These are phyloP conservation scores for Articulospora tetracladia DNA, from an alignment of 495 filamentous ascomycete genomes.

Conservation along the genomic window DNA sequence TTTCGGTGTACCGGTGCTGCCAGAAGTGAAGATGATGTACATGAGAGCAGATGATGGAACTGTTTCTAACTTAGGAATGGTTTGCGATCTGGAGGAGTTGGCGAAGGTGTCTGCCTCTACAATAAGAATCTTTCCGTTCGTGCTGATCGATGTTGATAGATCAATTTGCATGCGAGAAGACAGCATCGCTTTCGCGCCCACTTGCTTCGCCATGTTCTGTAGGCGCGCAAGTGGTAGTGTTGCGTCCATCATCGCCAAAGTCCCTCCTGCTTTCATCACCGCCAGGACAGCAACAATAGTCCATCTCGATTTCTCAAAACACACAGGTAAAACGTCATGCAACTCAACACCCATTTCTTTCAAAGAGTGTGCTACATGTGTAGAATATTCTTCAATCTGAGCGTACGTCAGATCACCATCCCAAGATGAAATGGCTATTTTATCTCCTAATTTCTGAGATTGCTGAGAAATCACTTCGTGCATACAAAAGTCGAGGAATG, in stretches of 20 bases:
- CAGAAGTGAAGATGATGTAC: slow-evolving; percentile 37
- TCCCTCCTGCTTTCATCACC: slow-evolving; percentile 37
- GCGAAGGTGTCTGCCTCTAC: neutral
- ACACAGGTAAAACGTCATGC: slow-evolving; percentile 12
- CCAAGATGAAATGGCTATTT: slow-evolving; percentile 22
- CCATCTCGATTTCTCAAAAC: slow-evolving; percentile 43
- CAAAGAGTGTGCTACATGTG: neutral
- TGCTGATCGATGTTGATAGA: neutral
- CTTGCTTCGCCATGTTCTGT: slow-evolving; percentile 5
- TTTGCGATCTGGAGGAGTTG: too few relatives aligned
- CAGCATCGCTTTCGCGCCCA: slow-evolving; percentile 4
- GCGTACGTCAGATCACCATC: slow-evolving; percentile 33
- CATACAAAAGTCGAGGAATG: slow-evolving; percentile 25
- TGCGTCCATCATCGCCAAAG: slow-evolving; percentile 48
- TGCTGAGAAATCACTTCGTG: slow-evolving; percentile 26
- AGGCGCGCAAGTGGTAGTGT: slow-evolving; percentile 22
- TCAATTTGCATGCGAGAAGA: neutral
- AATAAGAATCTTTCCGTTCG: neutral
- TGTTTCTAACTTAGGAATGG: neutral
- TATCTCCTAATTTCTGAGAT: slow-evolving; percentile 10
- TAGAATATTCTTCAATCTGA: slow-evolving; percentile 2
- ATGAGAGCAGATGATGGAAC: neutral
- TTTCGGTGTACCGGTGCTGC: slow-evolving; percentile 4
- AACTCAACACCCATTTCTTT: neutral
- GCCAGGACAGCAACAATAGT: slow-evolving; percentile 35